Conservation (phyloP, 2,329 filamentous ascomycete genomes). For the Geosmithia morbida region DNA sequence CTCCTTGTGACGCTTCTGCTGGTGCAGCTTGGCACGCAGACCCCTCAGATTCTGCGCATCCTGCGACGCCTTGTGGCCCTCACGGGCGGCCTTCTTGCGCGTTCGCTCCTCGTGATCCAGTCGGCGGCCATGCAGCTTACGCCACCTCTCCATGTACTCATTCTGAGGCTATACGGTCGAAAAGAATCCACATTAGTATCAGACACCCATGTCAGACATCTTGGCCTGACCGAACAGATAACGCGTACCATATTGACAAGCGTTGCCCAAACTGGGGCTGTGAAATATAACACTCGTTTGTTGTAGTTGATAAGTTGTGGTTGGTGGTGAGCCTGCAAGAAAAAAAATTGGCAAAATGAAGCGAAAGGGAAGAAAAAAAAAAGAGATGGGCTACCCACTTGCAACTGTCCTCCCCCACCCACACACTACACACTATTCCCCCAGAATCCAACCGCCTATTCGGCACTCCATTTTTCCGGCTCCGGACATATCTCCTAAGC, state of each 20-base stretch:
- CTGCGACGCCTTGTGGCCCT: slow-evolving; percentile 75
- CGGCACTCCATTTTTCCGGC: not conserved
- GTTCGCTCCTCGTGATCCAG: slow-evolving; percentile 75
- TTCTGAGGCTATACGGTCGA: slow-evolving; percentile 53
- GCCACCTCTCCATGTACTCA: slow-evolving; percentile 60
- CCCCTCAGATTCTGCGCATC: slow-evolving; percentile 90
- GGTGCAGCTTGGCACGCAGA: slow-evolving; percentile 81
- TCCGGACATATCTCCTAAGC: not conserved
- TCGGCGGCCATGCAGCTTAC: slow-evolving; percentile 32
- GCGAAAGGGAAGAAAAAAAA: too few relatives aligned
- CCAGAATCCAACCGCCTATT: not conserved
- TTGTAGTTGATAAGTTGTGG: not conserved
- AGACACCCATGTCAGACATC: too few relatives aligned
- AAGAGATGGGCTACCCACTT: too few relatives aligned
- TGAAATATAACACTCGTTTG: not conserved
- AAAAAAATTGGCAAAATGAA: not conserved
- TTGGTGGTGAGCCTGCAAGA: not conserved
- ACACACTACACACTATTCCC: too few relatives aligned
- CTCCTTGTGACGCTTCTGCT: slow-evolving; percentile 87
- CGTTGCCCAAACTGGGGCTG: not conserved
- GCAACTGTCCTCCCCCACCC: not conserved
- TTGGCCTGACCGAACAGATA: too few relatives aligned
- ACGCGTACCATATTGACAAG: not conserved
- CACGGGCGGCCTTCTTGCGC: slow-evolving; percentile 77
- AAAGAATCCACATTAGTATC: not conserved